Evolutionary conservation across 2,329 filamentous ascomycete species (phyloP), one percentile per base, ranked within the genome.

Genomic region (Neurospora crassa): DNA sequence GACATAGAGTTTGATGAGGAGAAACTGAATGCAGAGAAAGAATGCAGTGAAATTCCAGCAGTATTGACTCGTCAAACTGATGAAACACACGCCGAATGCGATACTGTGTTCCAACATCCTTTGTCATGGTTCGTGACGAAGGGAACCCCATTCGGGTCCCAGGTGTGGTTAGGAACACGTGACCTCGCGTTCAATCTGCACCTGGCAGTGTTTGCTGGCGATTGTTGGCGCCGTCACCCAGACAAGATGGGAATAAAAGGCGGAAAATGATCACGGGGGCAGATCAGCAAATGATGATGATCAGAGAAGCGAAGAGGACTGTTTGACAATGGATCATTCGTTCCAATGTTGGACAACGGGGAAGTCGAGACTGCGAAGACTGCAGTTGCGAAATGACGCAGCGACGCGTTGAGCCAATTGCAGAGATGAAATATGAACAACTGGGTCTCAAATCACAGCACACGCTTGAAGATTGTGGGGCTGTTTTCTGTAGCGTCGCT

Each of bases 161-260:
- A 37, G 7, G 34, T 59, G 47, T 59, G 18, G 53, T 63, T 18
- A 12, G 47, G 0, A 5, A 6, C 73, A 74, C 73, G 73, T 74
- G 73, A 74, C 69, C 71, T 74, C 73, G 73, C 73, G 73, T 73
- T 68, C 63, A 34, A 24, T 16, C 6, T 1, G 34, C 43, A 53
- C 10, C 53, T 7, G 12, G 12, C 70, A 18, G 20, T 24, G 47
- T 67, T 70, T 69, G 42, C 40, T 40, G 37, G 20, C 20, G 40
- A 14, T 16, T 53, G 24, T 47, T 63, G 67, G 40, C 63, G 20
- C 14, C 24, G 24, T 1, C 5, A 16, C 14, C 7, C 3, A 2
- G 4, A 59, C 1, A 16, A 2, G 29, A 18, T 16, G 34, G 34
- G 14, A 6, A 29, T 3, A 67, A 69, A 45, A 68, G 5, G 20